Conservation (phyloP, 2,329 filamentous ascomycete genomes). For the Aspergillus melleus region DNA sequence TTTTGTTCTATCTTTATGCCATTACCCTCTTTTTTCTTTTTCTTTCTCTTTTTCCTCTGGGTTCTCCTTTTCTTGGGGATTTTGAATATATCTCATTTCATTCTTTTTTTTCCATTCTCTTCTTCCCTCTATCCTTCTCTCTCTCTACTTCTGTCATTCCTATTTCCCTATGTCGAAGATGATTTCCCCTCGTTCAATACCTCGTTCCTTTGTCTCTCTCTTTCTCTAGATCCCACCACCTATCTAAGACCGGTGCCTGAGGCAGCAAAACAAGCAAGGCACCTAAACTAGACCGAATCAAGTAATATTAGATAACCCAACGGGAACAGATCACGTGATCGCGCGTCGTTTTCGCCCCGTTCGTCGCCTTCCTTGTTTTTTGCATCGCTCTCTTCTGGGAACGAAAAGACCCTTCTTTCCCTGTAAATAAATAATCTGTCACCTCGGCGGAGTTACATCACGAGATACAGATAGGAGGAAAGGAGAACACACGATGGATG, state of each 20-base stretch:
- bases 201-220: neutral
- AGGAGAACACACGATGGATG: conserved; percentile 4
- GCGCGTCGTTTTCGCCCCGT: conserved; percentile 15
- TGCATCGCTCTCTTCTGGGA: neutral
- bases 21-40: neutral
- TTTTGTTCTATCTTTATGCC: neutral
- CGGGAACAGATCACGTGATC: conserved; percentile 18
- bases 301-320: conserved; percentile 3
- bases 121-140: neutral
- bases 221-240: neutral
- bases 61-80: neutral
- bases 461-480: neutral
- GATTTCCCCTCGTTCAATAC: neutral
- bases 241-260: neutral
- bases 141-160: neutral
- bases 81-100: conserved; percentile 4
- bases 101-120: neutral
- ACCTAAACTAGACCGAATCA: neutral
- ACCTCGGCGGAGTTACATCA: neutral
- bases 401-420: neutral
- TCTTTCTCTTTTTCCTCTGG: neutral
- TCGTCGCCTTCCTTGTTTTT: neutral
- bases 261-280: neutral
- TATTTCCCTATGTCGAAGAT: neutral
- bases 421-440: neutral